A percentile compares a stretch with the other conserved stretches of the same genome.
phyloP scores from a whole-genome alignment of 805 yeast genomes.

The Yarrowia divulgata region DNA sequence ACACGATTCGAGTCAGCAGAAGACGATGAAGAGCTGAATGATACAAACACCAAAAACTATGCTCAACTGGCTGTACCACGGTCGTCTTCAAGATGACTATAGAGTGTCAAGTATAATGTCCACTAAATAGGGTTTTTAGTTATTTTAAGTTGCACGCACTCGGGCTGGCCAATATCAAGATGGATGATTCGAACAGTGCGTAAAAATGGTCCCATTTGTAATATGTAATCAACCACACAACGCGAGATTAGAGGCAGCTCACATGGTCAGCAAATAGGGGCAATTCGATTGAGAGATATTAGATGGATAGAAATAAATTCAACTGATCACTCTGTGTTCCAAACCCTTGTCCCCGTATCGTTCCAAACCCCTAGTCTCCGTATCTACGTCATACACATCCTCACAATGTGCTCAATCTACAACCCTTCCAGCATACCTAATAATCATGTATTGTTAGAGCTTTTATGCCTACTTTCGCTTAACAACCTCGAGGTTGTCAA shows the following conservation, averaged over 20 bases:
- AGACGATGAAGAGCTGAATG: too few relatives aligned
- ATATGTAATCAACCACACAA: background rate
- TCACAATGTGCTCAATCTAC: too few relatives aligned
- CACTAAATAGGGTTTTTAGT: background rate
- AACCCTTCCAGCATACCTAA: background rate
- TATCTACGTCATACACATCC: background rate
- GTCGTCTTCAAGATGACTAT: too few relatives aligned
- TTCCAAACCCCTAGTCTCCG: too few relatives aligned
- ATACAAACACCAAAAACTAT: too few relatives aligned
- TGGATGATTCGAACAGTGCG: background rate
- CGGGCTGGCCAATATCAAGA: slow-evolving; percentile 1
- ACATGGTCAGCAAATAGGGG: background rate
- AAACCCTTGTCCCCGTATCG: background rate
- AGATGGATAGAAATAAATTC: background rate
- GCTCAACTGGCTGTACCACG: too few relatives aligned
- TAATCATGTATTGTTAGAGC: slow-evolving; percentile 40
- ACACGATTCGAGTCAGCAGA: too few relatives aligned
- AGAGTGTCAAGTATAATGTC: background rate
- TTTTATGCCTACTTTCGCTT: slow-evolving; percentile 42
- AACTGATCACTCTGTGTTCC: background rate
- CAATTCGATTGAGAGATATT: background rate
- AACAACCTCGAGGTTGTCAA: slow-evolving; percentile 72
- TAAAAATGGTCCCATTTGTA: slow-evolving; percentile 28
- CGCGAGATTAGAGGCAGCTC: background rate
- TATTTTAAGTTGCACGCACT: background rate